phyloP scores from a whole-genome alignment of 495 filamentous ascomycete species.

The Tuber magnatum region DNA sequence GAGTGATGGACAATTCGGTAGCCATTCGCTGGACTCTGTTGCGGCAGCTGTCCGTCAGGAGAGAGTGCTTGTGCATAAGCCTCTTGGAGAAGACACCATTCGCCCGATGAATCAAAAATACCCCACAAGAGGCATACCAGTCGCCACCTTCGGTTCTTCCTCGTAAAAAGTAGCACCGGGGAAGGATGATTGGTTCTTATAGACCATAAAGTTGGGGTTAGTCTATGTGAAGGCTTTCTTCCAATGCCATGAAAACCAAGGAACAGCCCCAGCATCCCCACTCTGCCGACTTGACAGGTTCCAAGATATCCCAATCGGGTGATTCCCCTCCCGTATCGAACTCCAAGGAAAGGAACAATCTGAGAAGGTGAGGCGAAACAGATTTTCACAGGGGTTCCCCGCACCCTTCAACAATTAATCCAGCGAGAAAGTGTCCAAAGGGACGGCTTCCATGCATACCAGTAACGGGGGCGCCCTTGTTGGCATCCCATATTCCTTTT shows the following conservation, averaged over 20 bases:
- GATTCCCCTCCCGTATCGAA: background rate
- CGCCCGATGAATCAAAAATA: background rate
- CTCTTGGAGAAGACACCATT: background rate
- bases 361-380: constrained; percentile 16
- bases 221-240: too few relatives aligned
- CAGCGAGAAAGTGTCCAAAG: background rate
- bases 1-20: background rate
- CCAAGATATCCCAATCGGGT: background rate
- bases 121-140: background rate
- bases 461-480: background rate
- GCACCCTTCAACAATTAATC: background rate
- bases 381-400: constrained; percentile 34
- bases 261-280: background rate
- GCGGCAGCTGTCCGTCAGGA: background rate
- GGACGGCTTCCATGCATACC: background rate
- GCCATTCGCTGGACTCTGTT: background rate
- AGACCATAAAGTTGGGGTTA: background rate
- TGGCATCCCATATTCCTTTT: constrained; percentile 2
- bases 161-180: background rate
- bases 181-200: background rate
- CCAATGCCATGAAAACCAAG: background rate
- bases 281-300: background rate
- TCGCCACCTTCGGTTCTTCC: background rate
- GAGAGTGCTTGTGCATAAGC: background rate
- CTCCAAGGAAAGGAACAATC: background rate